A percentile compares a stretch with the other conserved stretches of the same genome.
These are phyloP conservation scores for Russula sp. DNA, from an alignment of 768 basidiomycete genomes.

Conservation along the genomic window DNA sequence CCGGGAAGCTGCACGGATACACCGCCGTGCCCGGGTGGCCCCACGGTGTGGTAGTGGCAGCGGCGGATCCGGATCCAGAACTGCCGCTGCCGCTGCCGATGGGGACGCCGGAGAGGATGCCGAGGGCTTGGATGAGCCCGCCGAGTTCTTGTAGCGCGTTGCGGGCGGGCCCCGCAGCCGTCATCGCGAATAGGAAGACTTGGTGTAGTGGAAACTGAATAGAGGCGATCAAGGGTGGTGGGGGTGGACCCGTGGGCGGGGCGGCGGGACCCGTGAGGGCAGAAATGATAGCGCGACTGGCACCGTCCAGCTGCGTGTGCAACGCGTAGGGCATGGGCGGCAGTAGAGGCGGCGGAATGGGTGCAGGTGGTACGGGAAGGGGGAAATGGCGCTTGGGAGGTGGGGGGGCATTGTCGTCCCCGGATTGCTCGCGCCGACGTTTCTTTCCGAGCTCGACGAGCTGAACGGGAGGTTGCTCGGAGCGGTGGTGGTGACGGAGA, in stretches of 20 bases:
- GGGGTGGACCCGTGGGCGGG: constrained; percentile 34
- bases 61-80: background rate
- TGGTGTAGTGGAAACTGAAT: constrained; percentile 69
- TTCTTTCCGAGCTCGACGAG: constrained; percentile 62
- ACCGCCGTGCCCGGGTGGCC: constrained; percentile 56
- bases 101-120: constrained; percentile 70
- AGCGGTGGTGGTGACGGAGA: constrained; percentile 39
- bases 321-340: constrained; percentile 34
- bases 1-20: constrained; percentile 64
- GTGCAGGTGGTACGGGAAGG: constrained; percentile 21
- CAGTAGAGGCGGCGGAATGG: background rate
- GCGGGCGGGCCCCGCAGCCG: constrained; percentile 43
- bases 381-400: constrained; percentile 21
- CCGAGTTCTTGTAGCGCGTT: constrained; percentile 65
- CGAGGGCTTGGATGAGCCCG: constrained; percentile 76
- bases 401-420: constrained; percentile 29
- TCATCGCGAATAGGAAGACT: constrained; percentile 71
- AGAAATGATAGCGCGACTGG: constrained; percentile 48
- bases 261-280: constrained; percentile 30
- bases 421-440: constrained; percentile 42
- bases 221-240: constrained; percentile 51
- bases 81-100: constrained; percentile 34
- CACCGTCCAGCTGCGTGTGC: constrained; percentile 50
- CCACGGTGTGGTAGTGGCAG: constrained; percentile 15
- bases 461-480: constrained; percentile 53